phyloP scores from a whole-genome alignment of 2,329 filamentous ascomycete genomes.

The Claviceps pusilla region DNA sequence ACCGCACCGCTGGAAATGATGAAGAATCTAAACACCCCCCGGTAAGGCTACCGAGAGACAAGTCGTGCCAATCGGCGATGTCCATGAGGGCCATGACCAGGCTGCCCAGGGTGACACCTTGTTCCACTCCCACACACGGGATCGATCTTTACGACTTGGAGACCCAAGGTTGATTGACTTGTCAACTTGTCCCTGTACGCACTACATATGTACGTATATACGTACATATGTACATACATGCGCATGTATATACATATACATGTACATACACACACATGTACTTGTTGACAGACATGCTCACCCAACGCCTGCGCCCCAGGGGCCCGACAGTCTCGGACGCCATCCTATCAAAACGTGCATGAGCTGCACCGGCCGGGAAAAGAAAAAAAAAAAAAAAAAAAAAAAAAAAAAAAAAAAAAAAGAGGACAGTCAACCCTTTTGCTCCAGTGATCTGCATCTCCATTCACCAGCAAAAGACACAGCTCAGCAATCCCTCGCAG shows the following conservation, averaged over 20 bases:
- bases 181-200: no score
- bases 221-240: no score
- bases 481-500: not conserved
- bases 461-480: not conserved
- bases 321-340: not conserved
- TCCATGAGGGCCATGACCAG: not conserved
- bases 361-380: not conserved
- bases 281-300: not conserved
- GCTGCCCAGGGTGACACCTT: not conserved
- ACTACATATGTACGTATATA: no score
- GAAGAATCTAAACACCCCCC: conserved; percentile 1
- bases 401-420: no score
- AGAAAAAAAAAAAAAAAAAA: not conserved
- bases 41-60: conserved; percentile 4
- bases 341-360: not conserved
- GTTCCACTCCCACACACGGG: not conserved
- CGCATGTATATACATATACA: no score
- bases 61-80: not conserved
- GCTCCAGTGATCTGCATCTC: not conserved
- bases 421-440: not conserved
- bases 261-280: no score
- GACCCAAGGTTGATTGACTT: not conserved
- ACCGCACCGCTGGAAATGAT: conserved; percentile 3
- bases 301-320: not conserved
- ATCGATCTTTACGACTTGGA: not conserved